Conservation (phyloP, 2,329 filamentous ascomycete species). For the Ascochyta lentis region DNA sequence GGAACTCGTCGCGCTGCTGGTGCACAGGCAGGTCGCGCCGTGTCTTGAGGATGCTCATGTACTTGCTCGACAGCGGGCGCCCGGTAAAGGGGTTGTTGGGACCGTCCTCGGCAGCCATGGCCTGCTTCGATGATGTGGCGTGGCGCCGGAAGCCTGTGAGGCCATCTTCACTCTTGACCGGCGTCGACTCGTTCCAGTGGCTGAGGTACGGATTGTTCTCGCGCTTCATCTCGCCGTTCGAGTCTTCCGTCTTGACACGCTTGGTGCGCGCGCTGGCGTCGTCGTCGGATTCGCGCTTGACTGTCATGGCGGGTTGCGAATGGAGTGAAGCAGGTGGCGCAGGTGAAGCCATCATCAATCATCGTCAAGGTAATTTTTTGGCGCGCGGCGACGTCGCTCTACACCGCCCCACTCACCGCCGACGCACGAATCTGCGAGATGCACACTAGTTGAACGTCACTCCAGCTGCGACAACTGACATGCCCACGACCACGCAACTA, state of each 20-base stretch:
- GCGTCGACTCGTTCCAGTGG: constrained; percentile 74
- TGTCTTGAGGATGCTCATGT: constrained; percentile 86
- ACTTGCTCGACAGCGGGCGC: constrained; percentile 76
- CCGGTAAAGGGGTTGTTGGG: constrained; percentile 87
- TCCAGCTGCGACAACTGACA: too few species aligned
- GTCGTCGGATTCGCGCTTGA: constrained; percentile 60
- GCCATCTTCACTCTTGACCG: constrained; percentile 39
- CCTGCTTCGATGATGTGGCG: constrained; percentile 78
- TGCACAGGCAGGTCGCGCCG: constrained; percentile 89
- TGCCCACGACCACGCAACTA: too few species aligned
- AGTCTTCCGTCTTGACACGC: constrained; percentile 52
- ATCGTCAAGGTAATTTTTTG: constrained; percentile 6
- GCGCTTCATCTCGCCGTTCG: constrained; percentile 47
- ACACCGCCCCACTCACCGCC: not conserved
- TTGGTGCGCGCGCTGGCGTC: constrained; percentile 59
- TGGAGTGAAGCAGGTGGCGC: not conserved
- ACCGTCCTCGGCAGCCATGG: constrained; percentile 76
- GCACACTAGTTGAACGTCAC: too few species aligned
- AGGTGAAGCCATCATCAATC: not conserved
- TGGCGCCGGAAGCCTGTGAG: constrained; percentile 76
- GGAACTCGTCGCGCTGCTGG: constrained; percentile 91
- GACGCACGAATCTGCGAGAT: not conserved
- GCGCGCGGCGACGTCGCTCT: not conserved
- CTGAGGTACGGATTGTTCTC: constrained; percentile 85
- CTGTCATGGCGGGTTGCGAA: constrained; percentile 56